Evolutionary conservation across 768 basidiomycete species (phyloP).

Genomic region (Psilocybe cyanescens): DNA sequence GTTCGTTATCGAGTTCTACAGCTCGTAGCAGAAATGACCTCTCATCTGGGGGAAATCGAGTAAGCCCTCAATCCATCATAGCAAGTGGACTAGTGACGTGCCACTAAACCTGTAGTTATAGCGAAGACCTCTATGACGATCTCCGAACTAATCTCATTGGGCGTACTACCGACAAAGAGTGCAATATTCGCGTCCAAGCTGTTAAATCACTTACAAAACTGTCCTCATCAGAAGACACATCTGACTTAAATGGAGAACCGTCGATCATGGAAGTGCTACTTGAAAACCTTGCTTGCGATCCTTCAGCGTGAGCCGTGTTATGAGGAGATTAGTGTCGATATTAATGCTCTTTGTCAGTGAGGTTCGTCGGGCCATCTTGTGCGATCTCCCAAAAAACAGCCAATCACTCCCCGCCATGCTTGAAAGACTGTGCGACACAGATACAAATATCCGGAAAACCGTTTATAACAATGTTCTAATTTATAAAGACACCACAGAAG

Average conservation of each 20-base stretch:
- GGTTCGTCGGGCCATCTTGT: conserved; percentile 79
- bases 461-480: conserved; percentile 54
- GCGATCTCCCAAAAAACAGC: conserved; percentile 65
- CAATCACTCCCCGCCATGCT: conserved; percentile 70
- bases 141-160: conserved; percentile 71
- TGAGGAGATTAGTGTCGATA: not conserved
- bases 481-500: conserved; percentile 8
- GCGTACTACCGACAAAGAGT: conserved; percentile 81
- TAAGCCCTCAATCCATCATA: conserved; percentile 39
- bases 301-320: conserved; percentile 63
- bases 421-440: conserved; percentile 78
- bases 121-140: conserved; percentile 72
- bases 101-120: conserved; percentile 31
- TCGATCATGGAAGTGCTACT: conserved; percentile 64
- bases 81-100: not conserved
- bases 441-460: conserved; percentile 71
- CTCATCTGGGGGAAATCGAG: conserved; percentile 85
- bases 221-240: conserved; percentile 66
- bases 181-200: conserved; percentile 76
- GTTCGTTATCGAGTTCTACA: conserved; percentile 83
- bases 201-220: conserved; percentile 81
- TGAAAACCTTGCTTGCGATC: conserved; percentile 70
- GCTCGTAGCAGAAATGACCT: conserved; percentile 78
- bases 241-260: conserved; percentile 55
- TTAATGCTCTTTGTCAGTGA: conserved; percentile 52